Conservation (phyloP, 2,329 filamentous ascomycete genomes). For the Colletotrichum tamarilloi region DNA sequence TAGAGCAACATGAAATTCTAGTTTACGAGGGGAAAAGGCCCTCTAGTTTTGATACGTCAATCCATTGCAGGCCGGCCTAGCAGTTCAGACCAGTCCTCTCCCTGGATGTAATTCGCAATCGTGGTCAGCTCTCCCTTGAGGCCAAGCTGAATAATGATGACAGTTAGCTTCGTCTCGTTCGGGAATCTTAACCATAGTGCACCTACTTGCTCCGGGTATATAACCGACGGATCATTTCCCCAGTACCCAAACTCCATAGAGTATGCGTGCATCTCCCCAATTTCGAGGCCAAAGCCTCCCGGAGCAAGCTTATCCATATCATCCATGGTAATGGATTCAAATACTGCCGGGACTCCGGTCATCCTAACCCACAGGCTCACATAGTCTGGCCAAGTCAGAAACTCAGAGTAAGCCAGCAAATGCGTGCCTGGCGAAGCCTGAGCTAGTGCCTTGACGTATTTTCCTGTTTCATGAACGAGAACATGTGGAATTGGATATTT, state of each 20-base stretch:
- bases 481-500: not conserved
- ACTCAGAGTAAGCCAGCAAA: not conserved
- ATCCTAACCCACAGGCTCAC: not conserved
- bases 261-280: not conserved
- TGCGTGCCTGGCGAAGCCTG: not conserved
- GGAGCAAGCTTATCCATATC: not conserved
- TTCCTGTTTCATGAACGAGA: not conserved
- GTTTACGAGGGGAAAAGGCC: too few species aligned
- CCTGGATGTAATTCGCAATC: not conserved
- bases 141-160: not conserved
- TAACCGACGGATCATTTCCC: not conserved
- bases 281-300: not conserved
- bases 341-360: not conserved
- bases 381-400: not conserved
- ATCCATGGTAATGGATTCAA: not conserved
- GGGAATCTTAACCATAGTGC: too few species aligned
- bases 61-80: not conserved
- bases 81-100: not conserved
- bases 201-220: not conserved
- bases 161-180: too few species aligned
- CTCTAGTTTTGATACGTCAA: not conserved
- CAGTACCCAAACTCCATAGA: not conserved
- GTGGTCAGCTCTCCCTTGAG: not conserved
- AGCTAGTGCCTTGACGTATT: not conserved
- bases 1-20: too few species aligned